These are phyloP conservation scores for Diaporthe destruens DNA, from an alignment of 2,329 filamentous ascomycete species.

Conservation along the genomic window DNA sequence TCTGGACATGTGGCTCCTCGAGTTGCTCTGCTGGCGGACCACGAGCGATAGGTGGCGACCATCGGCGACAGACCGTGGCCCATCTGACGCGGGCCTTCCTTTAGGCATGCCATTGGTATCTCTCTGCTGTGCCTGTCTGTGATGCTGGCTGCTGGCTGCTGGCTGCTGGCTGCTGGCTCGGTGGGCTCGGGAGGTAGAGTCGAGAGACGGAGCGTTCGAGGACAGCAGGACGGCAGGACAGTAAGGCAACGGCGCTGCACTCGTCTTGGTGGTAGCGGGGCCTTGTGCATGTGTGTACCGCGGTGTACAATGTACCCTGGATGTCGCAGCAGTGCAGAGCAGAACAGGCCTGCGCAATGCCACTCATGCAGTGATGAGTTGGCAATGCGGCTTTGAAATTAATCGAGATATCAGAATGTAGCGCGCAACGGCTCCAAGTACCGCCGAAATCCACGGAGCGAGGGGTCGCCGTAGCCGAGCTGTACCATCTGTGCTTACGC, in stretches of 20 bases:
- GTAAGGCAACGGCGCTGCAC: slow-evolving; percentile 6
- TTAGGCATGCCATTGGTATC: background rate
- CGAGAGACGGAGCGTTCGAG: slow-evolving; percentile 29
- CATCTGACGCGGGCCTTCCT: background rate
- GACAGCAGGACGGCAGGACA: slow-evolving; percentile 42
- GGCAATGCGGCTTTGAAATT: slow-evolving; percentile 74
- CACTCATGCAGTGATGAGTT: slow-evolving; percentile 82
- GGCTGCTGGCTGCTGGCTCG: background rate
- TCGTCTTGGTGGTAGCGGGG: slow-evolving; percentile 1
- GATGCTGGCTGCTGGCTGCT: too few species aligned
- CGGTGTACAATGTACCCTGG: slow-evolving; percentile 30
- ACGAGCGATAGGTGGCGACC: background rate
- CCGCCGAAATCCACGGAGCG: slow-evolving; percentile 27
- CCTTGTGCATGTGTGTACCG: slow-evolving; percentile 12
- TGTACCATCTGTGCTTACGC: slow-evolving; percentile 7
- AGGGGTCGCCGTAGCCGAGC: slow-evolving; percentile 9
- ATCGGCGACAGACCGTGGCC: background rate
- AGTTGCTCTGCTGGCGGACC: background rate
- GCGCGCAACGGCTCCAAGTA: slow-evolving; percentile 36
- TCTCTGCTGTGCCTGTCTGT: background rate
- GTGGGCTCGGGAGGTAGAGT: slow-evolving; percentile 42
- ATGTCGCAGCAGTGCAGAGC: slow-evolving; percentile 54
- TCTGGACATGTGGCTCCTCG: background rate
- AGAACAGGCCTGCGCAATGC: slow-evolving; percentile 52
- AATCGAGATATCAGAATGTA: slow-evolving; percentile 49